Base-by-base conservation (phyloP, 176 grass and related monocot genomes). In the Carex cristatella region DNA sequence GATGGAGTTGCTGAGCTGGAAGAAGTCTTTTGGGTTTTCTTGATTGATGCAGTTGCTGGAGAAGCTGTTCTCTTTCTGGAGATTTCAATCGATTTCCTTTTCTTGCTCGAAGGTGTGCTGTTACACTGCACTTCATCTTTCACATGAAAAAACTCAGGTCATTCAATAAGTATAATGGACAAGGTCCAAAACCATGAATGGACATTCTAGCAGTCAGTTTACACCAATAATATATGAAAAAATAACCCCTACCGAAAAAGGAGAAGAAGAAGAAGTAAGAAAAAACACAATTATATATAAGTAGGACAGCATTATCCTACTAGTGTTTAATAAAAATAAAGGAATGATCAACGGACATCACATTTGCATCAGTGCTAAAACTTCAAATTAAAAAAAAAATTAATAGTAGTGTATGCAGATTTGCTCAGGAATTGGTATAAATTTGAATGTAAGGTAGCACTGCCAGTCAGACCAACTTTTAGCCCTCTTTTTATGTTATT, bases 51-150 rank as follows among this genome's bases (percentile, higher is more conserved):
- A 1, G 38, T 72, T 64, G 16, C 30, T n/a, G 79, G 65, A 69
- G 81, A 69, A 83, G 46, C 2, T 58, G 48, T 55, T 69, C 51
- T 70, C 16, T 15, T 67, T 49, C 11, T 78, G 16, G 27, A 78
- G 48, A 64, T 44, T 33, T 85, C 58, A 73, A 62, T 42, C 31
- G 54, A 79, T 78, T 78, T 85, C 56, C 84, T 64, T 54, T 85
- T 86, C 55, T 63, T 86, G 58, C 71, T 79, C 7, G 33, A 61
- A 79, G 55, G 73, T 61, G 30, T 86, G n/a, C 71, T 11, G n/a
- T 53, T 78, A 61, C n/a, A 48, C 9, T 65, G 57, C 30, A 6
- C 69, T 65, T 78, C 61, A 86, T 86, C 84, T 85, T 78, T 78
- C 74, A 78, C 27, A 78, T 55, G 48, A 79, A 86, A 86, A 53